Evolutionary conservation across 768 basidiomycete genomes (phyloP), one percentile per base, ranked within the genome.

Genomic region (Hericium coralloides): DNA sequence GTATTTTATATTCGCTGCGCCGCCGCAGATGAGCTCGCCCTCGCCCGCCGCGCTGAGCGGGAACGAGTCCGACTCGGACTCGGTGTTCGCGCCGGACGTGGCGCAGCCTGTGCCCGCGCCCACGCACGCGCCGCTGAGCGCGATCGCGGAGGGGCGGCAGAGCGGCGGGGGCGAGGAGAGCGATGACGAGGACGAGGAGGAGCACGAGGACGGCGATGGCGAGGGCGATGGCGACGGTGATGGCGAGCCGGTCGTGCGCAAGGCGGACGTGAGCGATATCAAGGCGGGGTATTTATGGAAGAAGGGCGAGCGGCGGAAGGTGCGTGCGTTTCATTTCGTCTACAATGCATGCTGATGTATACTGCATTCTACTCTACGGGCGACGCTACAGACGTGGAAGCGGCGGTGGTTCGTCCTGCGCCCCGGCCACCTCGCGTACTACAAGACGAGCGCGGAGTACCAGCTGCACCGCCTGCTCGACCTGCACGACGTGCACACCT

Each of bases 401-500:
- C 95, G 94, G 73, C 82, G 95, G 20, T 98, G 95, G 95, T 98
- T 98, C 64, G 97, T 99, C 2, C 74, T 99, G 58, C 83, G 95
- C 17, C 83, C 92, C 0, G 89, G 88, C 2, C 92, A 97, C 70
- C 74, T 99, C 52, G 93, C 93, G 3, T 98, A 95, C 72, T 98
- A 98, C 82, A 98, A 98, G 76, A 92, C 82, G 50, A 85, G 89
- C 36, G 89, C 90, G 56, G 95, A 99, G 72, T 98, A 98, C 74
- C 80, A 95, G 70, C 81, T 98, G 3, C 84, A 93, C 25, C 85
- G 89, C 18, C 81, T 97, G 14, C 82, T 98, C 57, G 90, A 94
- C 63, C 79, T 98, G 18, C 75, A 81, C 22, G 89, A 95, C 48
- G 83, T 98, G 25, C 95, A 98, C 68, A 87, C 92, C 10, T 93